A percentile compares a stretch with the other conserved stretches of the same genome.
Conservation (phyloP, 768 basidiomycete genomes). For the Mycena rebaudengoi region DNA sequence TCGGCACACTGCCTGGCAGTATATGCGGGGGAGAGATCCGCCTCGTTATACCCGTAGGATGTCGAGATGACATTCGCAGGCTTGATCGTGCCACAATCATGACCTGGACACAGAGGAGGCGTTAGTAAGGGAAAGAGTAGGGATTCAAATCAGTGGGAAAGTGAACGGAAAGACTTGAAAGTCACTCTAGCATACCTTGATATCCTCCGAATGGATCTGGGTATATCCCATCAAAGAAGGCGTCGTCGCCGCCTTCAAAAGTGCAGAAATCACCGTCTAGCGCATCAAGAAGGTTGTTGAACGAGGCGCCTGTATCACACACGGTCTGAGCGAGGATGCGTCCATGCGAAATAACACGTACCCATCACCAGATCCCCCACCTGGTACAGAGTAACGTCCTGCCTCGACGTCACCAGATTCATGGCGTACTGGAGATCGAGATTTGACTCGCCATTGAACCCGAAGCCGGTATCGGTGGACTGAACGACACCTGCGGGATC, state of each 20-base stretch:
- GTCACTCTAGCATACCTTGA: constrained; percentile 37
- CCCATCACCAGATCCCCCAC: constrained; percentile 53
- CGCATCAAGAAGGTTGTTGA: constrained; percentile 59
- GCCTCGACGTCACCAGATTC: constrained; percentile 51
- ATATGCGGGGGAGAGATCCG: constrained; percentile 46
- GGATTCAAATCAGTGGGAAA: not conserved
- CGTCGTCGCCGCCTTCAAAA: constrained; percentile 54
- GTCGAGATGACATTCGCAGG: constrained; percentile 53
- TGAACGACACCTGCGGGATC: constrained; percentile 53
- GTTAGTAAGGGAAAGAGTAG: not conserved
- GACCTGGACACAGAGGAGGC: not conserved
- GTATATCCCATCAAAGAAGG: constrained; percentile 44
- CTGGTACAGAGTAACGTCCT: constrained; percentile 53
- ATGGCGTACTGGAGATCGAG: constrained; percentile 67
- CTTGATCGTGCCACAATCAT: constrained; percentile 50
- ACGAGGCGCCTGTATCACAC: constrained; percentile 47
- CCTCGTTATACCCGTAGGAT: constrained; percentile 55
- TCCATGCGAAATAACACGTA: constrained; percentile 15
- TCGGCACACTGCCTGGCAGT: constrained; percentile 56
- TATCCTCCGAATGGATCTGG: constrained; percentile 43
- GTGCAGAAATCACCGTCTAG: constrained; percentile 55
- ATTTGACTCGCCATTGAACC: constrained; percentile 62
- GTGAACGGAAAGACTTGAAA: no score
- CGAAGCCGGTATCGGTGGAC: constrained; percentile 48
- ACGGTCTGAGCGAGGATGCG: not conserved